Conservation (phyloP, 495 filamentous ascomycete species). For the Echria macrotheca region DNA sequence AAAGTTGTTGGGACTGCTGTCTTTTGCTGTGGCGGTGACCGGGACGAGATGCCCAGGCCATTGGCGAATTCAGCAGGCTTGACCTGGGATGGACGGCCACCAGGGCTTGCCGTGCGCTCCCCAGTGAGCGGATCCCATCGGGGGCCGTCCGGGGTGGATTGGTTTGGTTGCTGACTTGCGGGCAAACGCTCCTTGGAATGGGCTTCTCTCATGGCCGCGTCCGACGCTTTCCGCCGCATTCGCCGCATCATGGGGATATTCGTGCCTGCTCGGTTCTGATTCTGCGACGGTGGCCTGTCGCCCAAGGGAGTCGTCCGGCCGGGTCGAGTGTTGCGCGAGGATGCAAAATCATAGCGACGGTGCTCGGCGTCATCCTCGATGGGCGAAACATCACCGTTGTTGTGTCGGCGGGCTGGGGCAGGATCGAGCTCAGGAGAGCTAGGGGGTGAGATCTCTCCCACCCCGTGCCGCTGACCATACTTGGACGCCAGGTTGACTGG, state of each 20-base stretch:
- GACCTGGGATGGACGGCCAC: conserved; percentile 41
- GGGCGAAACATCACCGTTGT: conserved; percentile 44
- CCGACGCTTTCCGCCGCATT: conserved; percentile 39
- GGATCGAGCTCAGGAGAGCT: conserved; percentile 41
- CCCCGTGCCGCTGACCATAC: conserved; percentile 25
- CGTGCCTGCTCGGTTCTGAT: conserved; percentile 20
- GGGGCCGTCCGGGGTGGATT: conserved; percentile 25
- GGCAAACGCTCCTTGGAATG: conserved; percentile 26
- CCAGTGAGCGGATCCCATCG: conserved; percentile 47
- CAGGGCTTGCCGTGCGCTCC: conserved; percentile 41
- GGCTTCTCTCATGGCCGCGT: conserved; percentile 32
- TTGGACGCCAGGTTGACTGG: conserved; percentile 33
- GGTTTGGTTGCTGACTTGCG: conserved; percentile 21
- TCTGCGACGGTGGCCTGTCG: conserved; percentile 11
- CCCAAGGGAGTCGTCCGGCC: conserved; percentile 3
- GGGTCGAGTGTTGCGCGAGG: conserved; percentile 10
- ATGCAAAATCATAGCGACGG: conserved; percentile 19
- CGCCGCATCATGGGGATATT: conserved; percentile 49
- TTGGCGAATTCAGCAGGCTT: conserved; percentile 42
- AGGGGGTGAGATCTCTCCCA: conserved; percentile 41
- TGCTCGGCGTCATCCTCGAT: conserved; percentile 45
- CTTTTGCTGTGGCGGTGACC: conserved; percentile 19
- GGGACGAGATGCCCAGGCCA: conserved; percentile 28
- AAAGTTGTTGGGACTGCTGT: conserved; percentile 25
- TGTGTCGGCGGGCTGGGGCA: conserved; percentile 16